A percentile compares a stretch with the other conserved stretches of the same genome.
Conservation (phyloP, 2,329 filamentous ascomycete genomes). For the Ceratocystis ficicola region DNA sequence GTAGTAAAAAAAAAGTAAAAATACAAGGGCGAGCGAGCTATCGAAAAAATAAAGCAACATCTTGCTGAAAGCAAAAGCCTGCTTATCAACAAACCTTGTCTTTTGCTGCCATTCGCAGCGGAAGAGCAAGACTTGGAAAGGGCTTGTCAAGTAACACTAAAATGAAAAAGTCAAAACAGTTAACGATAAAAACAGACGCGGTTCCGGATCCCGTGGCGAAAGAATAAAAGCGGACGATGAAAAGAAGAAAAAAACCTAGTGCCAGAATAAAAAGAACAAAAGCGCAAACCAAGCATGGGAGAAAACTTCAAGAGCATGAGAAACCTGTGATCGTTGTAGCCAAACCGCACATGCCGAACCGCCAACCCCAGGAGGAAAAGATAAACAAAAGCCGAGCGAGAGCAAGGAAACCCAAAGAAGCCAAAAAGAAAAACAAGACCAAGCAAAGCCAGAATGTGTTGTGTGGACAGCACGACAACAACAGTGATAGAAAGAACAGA, state of each 20-base stretch:
- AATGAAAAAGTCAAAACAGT: constrained; percentile 11
- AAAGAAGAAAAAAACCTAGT: not conserved
- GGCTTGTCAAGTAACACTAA: constrained; percentile 3
- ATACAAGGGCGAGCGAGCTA: not conserved
- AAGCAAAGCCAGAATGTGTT: not conserved
- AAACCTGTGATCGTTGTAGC: not conserved
- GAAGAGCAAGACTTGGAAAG: not conserved
- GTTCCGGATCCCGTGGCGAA: constrained; percentile 20
- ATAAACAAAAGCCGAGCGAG: constrained; percentile 9
- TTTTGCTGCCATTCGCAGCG: too few species aligned
- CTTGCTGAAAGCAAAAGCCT: not conserved
- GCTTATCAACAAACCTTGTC: not conserved
- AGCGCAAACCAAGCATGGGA: not conserved
- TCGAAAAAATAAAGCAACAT: not conserved
- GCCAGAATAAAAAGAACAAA: not conserved
- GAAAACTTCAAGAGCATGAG: constrained; percentile 4
- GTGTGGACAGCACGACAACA: not conserved
- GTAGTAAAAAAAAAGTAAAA: not conserved
- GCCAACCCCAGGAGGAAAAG: constrained; percentile 2
- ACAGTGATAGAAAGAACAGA: not conserved
- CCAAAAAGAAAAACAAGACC: constrained; percentile 3
- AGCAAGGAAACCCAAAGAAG: not conserved
- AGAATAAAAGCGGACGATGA: constrained; percentile 1
- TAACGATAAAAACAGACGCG: constrained; percentile 17
- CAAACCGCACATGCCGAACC: constrained; percentile 12